A percentile compares a stretch with the other conserved stretches of the same genome.
Conservation (phyloP, 139 green algal genomes). For the Tetradesmus obliquus region DNA sequence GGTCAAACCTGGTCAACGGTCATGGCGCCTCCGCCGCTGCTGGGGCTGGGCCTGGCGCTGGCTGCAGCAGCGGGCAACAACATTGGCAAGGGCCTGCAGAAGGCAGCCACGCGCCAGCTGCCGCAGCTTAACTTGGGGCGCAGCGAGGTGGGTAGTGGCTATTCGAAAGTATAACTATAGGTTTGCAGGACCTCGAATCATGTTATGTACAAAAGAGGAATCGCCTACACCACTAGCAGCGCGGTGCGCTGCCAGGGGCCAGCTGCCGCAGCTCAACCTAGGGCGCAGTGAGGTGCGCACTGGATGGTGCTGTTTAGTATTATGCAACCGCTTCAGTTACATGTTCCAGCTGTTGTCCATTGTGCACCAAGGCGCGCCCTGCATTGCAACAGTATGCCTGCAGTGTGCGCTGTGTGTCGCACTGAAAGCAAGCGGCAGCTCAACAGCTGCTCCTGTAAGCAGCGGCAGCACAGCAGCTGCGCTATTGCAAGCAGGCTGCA, state of each 20-base stretch:
- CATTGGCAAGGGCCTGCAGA: slow-evolving; percentile 90
- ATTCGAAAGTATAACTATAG: neutral
- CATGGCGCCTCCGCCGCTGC: neutral
- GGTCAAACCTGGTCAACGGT: neutral
- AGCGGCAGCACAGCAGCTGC: too few species aligned
- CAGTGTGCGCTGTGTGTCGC: too few species aligned
- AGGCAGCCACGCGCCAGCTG: slow-evolving; percentile 74
- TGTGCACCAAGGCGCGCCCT: too few species aligned
- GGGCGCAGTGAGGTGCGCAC: slow-evolving; percentile 1
- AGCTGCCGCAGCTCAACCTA: slow-evolving; percentile 68
- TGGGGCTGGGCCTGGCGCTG: slow-evolving; percentile 69
- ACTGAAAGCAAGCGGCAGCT: too few species aligned
- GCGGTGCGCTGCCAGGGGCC: slow-evolving; percentile 53
- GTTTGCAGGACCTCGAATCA: neutral
- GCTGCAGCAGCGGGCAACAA: slow-evolving; percentile 85
- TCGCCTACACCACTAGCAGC: too few species aligned
- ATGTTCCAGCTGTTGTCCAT: too few species aligned
- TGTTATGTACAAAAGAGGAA: too few species aligned
- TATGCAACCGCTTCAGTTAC: too few species aligned
- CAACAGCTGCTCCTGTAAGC: too few species aligned
- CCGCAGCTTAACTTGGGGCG: slow-evolving; percentile 64
- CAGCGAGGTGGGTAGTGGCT: neutral
- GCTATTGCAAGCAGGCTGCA: neutral
- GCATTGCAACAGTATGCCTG: too few species aligned
- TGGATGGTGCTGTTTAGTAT: neutral